Conservation (phyloP, 2,329 filamentous ascomycete genomes). For the Phoma sp. region DNA sequence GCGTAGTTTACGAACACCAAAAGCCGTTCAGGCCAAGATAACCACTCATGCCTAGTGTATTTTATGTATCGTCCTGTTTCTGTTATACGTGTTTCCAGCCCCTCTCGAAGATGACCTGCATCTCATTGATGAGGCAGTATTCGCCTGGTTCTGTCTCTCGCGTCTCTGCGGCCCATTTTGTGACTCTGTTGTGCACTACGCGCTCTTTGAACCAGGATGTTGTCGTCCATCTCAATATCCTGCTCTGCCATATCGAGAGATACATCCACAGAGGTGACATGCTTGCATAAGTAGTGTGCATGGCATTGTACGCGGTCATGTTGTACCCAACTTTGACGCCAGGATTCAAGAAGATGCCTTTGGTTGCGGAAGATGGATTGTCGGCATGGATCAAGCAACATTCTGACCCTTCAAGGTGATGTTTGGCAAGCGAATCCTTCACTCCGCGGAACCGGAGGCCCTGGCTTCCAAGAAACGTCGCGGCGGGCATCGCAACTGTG, state of each 20-base stretch:
- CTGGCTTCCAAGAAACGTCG: constrained; percentile 30
- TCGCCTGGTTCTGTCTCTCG: constrained; percentile 31
- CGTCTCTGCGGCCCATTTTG: constrained; percentile 16
- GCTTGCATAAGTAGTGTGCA: constrained; percentile 13
- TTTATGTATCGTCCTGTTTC: background rate
- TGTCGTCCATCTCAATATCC: constrained; percentile 18
- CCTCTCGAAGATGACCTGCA: constrained; percentile 45
- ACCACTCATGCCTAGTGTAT: background rate
- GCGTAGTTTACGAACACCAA: too few species aligned
- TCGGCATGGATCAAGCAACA: constrained; percentile 80
- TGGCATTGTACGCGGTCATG: constrained; percentile 33
- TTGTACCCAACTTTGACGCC: constrained; percentile 72
- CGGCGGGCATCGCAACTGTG: constrained; percentile 41
- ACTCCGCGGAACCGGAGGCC: constrained; percentile 68
- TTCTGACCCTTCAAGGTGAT: constrained; percentile 76
- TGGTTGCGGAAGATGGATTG: constrained; percentile 61
- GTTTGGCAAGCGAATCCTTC: constrained; percentile 62
- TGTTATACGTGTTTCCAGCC: constrained; percentile 46
- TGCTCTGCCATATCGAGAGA: constrained; percentile 18
- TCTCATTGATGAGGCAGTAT: constrained; percentile 48
- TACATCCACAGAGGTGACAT: constrained; percentile 21
- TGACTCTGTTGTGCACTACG: constrained; percentile 14
- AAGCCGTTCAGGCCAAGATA: too few species aligned
- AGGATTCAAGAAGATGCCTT: constrained; percentile 72
- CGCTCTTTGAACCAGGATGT: constrained; percentile 18